Base-by-base conservation (phyloP, 179 eudicot species). In the Pouteria campechiana region DNA sequence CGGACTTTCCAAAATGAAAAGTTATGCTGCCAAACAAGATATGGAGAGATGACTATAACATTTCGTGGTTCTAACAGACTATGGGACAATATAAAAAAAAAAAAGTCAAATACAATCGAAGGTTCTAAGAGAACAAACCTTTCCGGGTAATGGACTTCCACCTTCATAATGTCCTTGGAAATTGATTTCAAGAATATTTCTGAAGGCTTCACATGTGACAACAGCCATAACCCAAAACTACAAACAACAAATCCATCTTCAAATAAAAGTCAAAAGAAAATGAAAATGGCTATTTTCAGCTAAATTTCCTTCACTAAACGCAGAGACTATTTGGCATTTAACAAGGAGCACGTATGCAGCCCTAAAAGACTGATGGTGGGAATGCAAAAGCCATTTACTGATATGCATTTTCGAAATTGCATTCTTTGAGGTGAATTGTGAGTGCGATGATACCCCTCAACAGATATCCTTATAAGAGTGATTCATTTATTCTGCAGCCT, bases 151-250 rank as follows among this genome's bases (percentile, higher is more conserved):
- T 67, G 57, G 48, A 92, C 56, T 50, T 92, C 94, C 47, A 83
- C 68, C 25, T 54, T 55, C 22, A 71, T 63, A 15, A 79, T 73
- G 28, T 92, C 96, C 73, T 92, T 92, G 2, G 89, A 52, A 22
- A 92, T 83, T 34, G 96, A 87, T 52, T 92, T 83, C 74, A 92
- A 61, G 73, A 92, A 88, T 21, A 80, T 72, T 68, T 92, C 99
- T 3, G 94, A 73, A 24, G 99, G 99, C 74, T 83, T 75, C 30
- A 87, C 99, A 40, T 86, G 85, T 47, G 96, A 55, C 58, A 92
- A 69, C 63, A 92, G 75, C 63, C 67, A 63, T 61, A 87, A 24
- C 11, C 99, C 99, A 49, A 92, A 65, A 24, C 99, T 92, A 60
- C n/a, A 48, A 70, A 3, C 40, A 25, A 34, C 50, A 33, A 7